A percentile compares a stretch with the other conserved stretches of the same genome.
phyloP scores from a whole-genome alignment of 73 alveolate genomes.

The Paramecium pentaurelia region DNA sequence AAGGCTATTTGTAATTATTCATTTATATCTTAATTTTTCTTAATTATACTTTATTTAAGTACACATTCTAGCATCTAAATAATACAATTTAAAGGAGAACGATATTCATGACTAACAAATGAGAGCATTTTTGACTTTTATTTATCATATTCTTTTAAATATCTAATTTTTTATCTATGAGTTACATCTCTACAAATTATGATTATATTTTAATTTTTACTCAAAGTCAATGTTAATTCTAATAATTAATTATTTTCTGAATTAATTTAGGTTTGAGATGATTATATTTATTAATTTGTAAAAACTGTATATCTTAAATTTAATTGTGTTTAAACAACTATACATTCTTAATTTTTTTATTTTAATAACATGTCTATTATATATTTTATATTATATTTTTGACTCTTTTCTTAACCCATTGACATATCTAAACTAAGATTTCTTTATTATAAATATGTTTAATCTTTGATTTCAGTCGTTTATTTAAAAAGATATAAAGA shows the following conservation, averaged over 20 bases:
- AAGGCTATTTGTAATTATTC: slow-evolving; percentile 37
- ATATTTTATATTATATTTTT: background rate
- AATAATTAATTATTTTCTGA: background rate
- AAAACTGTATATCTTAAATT: background rate
- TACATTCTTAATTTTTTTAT: background rate
- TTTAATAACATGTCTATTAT: background rate
- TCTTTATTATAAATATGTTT: background rate
- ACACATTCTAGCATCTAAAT: slow-evolving; percentile 43
- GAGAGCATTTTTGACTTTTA: slow-evolving; percentile 56
- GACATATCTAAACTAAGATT: background rate
- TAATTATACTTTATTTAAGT: background rate
- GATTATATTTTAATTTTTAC: background rate
- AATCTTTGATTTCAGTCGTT: background rate
- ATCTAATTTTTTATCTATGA: slow-evolving; percentile 45
- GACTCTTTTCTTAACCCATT: background rate
- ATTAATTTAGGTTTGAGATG: background rate
- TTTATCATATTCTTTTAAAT: slow-evolving; percentile 33
- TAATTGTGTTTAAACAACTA: background rate
- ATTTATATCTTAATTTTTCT: background rate
- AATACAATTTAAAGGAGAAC: slow-evolving; percentile 56
- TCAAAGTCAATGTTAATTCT: background rate
- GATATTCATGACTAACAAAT: slow-evolving; percentile 54
- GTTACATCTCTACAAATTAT: slow-evolving; percentile 47
- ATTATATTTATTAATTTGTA: background rate
- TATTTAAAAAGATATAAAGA: background rate